Percentiles rank a stretch among this genome's conserved stretches.
Evolutionary conservation across 1,139 yeast genomes (phyloP).

Genomic region (Pichia sp.): DNA sequence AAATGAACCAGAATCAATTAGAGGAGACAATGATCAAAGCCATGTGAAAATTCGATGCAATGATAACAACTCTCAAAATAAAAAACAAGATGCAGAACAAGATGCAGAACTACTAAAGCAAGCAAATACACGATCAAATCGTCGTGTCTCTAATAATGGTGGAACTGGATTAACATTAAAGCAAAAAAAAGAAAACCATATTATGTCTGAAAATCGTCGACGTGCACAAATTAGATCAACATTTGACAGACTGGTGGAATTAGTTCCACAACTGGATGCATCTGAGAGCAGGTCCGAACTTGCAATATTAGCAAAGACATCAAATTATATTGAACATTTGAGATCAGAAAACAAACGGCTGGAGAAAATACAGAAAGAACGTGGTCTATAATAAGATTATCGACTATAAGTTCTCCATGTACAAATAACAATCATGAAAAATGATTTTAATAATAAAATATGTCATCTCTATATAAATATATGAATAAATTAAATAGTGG

Average conservation of each 20-base stretch:
- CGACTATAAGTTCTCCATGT: no score
- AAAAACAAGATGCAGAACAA: no score
- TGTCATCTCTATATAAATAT: no score
- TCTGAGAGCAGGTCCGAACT: constrained; percentile 36
- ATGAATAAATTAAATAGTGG: no score
- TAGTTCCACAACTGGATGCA: constrained; percentile 33
- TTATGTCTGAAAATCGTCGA: constrained; percentile 36
- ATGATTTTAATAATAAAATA: not conserved
- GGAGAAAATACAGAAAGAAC: constrained; percentile 4
- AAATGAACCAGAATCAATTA: no score
- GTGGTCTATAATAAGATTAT: constrained; percentile 3
- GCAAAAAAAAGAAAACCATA: constrained; percentile 37
- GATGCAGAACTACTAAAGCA: no score
- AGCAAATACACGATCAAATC: not conserved
- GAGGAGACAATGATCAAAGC: no score
- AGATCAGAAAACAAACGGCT: constrained; percentile 17
- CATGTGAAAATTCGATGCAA: not conserved
- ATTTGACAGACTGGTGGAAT: constrained; percentile 34
- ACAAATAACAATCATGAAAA: no score
- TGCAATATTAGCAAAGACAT: constrained; percentile 29
- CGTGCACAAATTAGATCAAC: constrained; percentile 35
- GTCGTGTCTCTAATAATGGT: not conserved
- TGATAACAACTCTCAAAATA: no score
- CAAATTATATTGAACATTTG: constrained; percentile 23
- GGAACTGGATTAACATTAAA: constrained; percentile 26